phyloP scores from a whole-genome alignment of 83 land plant species.

The Diphasiastrum complanatum region DNA sequence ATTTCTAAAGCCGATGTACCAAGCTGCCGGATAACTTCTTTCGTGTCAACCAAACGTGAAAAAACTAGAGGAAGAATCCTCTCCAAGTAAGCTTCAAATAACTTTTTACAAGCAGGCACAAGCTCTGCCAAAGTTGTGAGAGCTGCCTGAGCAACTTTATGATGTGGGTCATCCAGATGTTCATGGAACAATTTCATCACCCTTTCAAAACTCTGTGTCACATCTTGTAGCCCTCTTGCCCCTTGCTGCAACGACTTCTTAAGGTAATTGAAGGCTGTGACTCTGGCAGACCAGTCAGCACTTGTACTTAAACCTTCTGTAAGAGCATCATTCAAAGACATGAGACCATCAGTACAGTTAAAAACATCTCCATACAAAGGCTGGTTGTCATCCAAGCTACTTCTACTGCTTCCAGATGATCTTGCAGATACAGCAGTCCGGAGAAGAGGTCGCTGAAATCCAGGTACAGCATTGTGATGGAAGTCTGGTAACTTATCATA shows the following conservation, averaged over 20 bases:
- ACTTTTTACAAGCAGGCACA: slow-evolving; percentile 83
- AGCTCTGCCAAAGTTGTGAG: slow-evolving; percentile 85
- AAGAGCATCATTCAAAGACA: slow-evolving; percentile 88
- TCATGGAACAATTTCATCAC: slow-evolving; percentile 95
- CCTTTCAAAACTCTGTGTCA: slow-evolving; percentile 84
- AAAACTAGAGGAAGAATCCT: slow-evolving; percentile 92
- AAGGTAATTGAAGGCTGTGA: slow-evolving; percentile 84
- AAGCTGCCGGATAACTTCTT: slow-evolving; percentile 85
- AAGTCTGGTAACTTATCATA: slow-evolving; percentile 47
- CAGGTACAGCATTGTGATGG: slow-evolving; percentile 59
- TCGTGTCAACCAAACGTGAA: slow-evolving; percentile 90
- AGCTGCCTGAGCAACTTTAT: slow-evolving; percentile 99
- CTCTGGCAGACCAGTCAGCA: slow-evolving; percentile 95
- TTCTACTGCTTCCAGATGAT: slow-evolving; percentile 49
- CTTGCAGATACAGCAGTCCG: slow-evolving; percentile 60
- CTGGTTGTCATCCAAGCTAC: slow-evolving; percentile 70
- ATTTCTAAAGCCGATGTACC: slow-evolving; percentile 73
- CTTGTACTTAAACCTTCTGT: slow-evolving; percentile 79
- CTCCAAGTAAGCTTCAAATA: slow-evolving; percentile 90
- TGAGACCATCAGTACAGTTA: slow-evolving; percentile 66
- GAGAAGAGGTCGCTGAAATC: slow-evolving; percentile 85
- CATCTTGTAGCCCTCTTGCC: slow-evolving; percentile 78
- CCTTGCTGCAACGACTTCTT: slow-evolving; percentile 75
- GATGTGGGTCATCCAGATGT: slow-evolving; percentile 98
- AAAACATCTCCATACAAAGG: slow-evolving; percentile 50